Evolutionary conservation across 1,284 basidiomycete genomes (phyloP).

Genomic region (Mycena sp.): DNA sequence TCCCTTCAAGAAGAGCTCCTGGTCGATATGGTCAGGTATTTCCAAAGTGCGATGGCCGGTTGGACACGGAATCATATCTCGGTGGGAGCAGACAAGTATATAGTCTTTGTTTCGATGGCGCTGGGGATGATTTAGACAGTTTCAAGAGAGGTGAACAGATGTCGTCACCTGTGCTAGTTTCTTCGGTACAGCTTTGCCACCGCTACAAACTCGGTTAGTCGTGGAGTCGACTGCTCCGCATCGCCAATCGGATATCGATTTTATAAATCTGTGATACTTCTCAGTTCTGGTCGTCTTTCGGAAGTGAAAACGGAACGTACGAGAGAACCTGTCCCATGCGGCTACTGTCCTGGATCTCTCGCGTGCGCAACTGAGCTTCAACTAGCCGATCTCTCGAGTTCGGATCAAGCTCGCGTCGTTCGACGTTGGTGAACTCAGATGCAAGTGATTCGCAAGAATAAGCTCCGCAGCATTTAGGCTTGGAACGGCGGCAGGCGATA

Average conservation of each 20-base stretch:
- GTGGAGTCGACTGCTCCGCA: slow-evolving; percentile 3
- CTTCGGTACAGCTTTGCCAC: slow-evolving; percentile 8
- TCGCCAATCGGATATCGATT: slow-evolving; percentile 16
- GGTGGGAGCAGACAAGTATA: no score
- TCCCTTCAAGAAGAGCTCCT: no score
- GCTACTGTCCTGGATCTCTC: slow-evolving; percentile 15
- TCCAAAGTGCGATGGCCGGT: no score
- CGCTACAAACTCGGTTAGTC: slow-evolving; percentile 1
- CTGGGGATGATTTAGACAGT: slow-evolving; percentile 1
- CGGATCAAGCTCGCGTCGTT: slow-evolving; percentile 16
- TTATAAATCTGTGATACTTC: not conserved
- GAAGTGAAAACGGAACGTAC: not conserved
- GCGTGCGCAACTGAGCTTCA: slow-evolving; percentile 11
- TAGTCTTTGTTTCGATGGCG: no score
- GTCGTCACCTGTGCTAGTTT: slow-evolving; percentile 1
- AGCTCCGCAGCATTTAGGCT: slow-evolving; percentile 5
- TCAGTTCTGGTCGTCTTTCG: slow-evolving; percentile 6
- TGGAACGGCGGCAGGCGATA: slow-evolving; percentile 14
- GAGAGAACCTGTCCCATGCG: slow-evolving; percentile 11
- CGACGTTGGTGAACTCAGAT: slow-evolving; percentile 4
- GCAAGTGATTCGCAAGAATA: slow-evolving; percentile 6
- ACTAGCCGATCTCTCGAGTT: slow-evolving; percentile 9
- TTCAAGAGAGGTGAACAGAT: not conserved
- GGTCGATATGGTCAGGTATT: no score
- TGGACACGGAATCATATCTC: no score